Conservation (phyloP, 2,329 filamentous ascomycete species). For the Septoria linicola region DNA sequence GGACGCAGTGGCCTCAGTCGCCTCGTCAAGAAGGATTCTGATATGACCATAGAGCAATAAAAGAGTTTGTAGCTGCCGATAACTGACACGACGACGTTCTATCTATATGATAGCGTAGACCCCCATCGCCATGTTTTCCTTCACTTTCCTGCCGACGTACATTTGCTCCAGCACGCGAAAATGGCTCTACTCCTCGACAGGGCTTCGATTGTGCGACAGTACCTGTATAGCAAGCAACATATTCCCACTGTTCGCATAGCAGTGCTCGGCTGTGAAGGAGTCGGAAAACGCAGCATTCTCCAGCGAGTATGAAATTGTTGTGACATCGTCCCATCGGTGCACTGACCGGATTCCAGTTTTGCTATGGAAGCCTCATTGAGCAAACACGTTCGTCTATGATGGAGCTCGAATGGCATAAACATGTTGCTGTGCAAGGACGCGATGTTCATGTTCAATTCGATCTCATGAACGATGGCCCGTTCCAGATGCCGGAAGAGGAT, state of each 20-base stretch:
- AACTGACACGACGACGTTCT: background rate
- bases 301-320: slow-evolving; percentile 6
- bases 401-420: slow-evolving; percentile 20
- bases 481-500: slow-evolving; percentile 2
- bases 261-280: slow-evolving; percentile 12
- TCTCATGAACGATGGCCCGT: slow-evolving; percentile 3
- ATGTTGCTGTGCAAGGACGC: slow-evolving; percentile 14
- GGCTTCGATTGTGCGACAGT: slow-evolving; percentile 11
- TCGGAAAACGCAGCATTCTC: slow-evolving; percentile 17
- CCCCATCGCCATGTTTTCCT: background rate
- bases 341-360: slow-evolving; percentile 8
- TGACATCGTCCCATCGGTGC: background rate
- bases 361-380: slow-evolving; percentile 16
- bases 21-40: no score
- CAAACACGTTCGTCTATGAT: slow-evolving; percentile 1
- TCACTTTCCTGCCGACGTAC: background rate
- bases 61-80: background rate
- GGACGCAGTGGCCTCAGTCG: no score
- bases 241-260: slow-evolving; percentile 16
- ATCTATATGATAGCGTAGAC: background rate
- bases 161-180: background rate
- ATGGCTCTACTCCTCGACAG: slow-evolving; percentile 15
- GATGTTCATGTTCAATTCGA: slow-evolving; percentile 17
- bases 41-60: no score
- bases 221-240: slow-evolving; percentile 14